Base-by-base conservation (phyloP, 352 stramenopile genomes). In the Pythium dissimile region DNA sequence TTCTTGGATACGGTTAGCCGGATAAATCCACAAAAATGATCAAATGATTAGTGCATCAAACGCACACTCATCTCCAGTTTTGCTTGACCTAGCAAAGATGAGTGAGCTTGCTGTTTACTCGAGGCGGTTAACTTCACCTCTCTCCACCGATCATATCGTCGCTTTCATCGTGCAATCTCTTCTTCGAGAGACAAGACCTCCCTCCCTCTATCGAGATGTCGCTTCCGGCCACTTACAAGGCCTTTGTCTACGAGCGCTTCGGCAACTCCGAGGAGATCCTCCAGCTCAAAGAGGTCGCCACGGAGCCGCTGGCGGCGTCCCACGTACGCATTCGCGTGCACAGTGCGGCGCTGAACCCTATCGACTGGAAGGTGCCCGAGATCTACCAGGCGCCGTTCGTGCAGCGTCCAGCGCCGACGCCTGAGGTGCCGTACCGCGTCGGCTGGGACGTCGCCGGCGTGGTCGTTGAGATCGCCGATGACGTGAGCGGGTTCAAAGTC, bases 301-400 rank as follows among this genome's bases (percentile, higher is more conserved):
- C 51, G 15, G 38, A 35, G 37, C 37, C 39, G 13, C 39, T 59
- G 18, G 24, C 51, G 13, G 32, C 38, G 7, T 11, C 45, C 18
- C 21, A 50, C 21, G 51, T 59, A n/a, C 51, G 51, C 75, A 31
- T 59, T 5, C 51, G 46, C n/a, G 51, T 59, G 18, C 51, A 47
- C 51, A 49, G 37, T n/a, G 51, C 51, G 18, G 37, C 37, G 27
- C 37, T 59, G n/a, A 59, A 59, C 30, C 51, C 51, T 1, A 35
- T 47, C 24, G 51, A 59, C 51, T 59, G 27, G 23, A 48, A 50
- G 28, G 35, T 59, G 23, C 23, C 39, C 7, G 24, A 59, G 35
- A 45, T 46, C 23, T 46, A 46, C 48, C 15, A 41, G 12, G 34
- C 34, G 34, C 34, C 34, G 34, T 41, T 41, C 34, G 7, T 41